Base-by-base conservation (phyloP, 2,329 filamentous ascomycete species). In the Cyphellophora attinorum region DNA sequence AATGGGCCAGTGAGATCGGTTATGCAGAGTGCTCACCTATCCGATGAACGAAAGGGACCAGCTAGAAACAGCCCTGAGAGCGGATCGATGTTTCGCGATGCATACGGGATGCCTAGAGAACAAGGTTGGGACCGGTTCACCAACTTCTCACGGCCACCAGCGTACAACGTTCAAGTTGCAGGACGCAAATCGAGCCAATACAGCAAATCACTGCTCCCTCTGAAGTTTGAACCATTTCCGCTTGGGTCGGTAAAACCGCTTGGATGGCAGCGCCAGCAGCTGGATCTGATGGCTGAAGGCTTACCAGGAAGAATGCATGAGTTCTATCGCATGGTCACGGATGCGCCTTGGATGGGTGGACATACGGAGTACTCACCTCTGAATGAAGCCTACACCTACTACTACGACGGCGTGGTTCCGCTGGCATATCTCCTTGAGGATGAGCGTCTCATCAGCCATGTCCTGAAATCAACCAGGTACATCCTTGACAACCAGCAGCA, bases 341-440 rank as follows among this genome's bases (percentile, higher is more conserved):
- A 72, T 38, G 65, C 61, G 3, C 55, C 56, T 11, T 77, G 70
- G 70, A 48, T 70, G 2, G 71, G 69, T 3, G 68, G 70, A 4
- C 45, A 56, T 19, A 49, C 56, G 3, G 70, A 75, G 43, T 76
- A 76, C 45, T 70, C 61, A 10, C 52, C 53, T 14, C 54, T 75
- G 2, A 63, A 74, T 44, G 72, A 76, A 53, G 67, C 63, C 2
- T 61, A 66, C 16, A 68, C 71, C 0, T 77, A 76, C 49, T 76
- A 71, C 68, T 68, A 73, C 46, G 75, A 76, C 44, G 67, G 64
- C 3, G 55, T 74, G 2, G 70, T 76, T 2, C 70, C 72, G 12
- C 58, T 76, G 15, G 70, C 72, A 2, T 76, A 68, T 40, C 53
- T 52, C 0, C 50, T 70, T 4, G 57, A 69, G 33, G 64, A 75